phyloP scores from a whole-genome alignment of 2,329 filamentous ascomycete species.

The Xylogone sp. region DNA sequence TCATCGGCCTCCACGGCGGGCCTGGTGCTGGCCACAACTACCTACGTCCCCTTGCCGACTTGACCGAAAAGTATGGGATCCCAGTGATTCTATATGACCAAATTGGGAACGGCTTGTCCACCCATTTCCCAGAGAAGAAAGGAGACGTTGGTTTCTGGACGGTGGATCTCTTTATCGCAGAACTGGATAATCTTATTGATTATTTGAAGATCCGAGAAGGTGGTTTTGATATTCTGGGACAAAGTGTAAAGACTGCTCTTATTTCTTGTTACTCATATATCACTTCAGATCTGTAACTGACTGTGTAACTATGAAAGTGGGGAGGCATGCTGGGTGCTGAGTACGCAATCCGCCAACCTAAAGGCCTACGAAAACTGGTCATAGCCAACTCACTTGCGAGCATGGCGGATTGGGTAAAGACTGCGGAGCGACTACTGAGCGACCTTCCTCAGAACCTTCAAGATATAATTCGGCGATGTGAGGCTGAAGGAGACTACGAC shows the following conservation, averaged over 20 bases:
- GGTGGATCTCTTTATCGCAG: conserved; percentile 39
- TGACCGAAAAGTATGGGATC: conserved; percentile 32
- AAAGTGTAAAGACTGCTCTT: not conserved
- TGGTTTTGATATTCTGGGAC: not conserved
- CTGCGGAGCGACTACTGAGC: conserved; percentile 14
- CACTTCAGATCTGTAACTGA: not conserved
- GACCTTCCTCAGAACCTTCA: conserved; percentile 19
- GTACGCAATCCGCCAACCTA: conserved; percentile 35
- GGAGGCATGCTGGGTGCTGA: conserved; percentile 46
- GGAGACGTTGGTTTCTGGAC: conserved; percentile 43
- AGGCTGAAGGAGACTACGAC: conserved; percentile 12
- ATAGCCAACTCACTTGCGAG: conserved; percentile 26
- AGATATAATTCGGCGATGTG: conserved; percentile 11
- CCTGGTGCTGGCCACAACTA: conserved; percentile 43
- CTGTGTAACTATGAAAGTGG: conserved; percentile 28
- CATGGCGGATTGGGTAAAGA: conserved; percentile 21
- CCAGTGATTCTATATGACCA: conserved; percentile 51
- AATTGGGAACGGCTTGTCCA: conserved; percentile 44
- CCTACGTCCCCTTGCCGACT: conserved; percentile 33
- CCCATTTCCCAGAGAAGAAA: conserved; percentile 40
- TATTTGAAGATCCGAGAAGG: conserved; percentile 34
- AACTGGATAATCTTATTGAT: conserved; percentile 43
- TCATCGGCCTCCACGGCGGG: conserved; percentile 40
- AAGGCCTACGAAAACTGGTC: conserved; percentile 35
- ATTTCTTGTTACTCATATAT: not conserved